phyloP scores from a whole-genome alignment of 371 early-diverging fungal species.

The Mucor plumbeus region DNA sequence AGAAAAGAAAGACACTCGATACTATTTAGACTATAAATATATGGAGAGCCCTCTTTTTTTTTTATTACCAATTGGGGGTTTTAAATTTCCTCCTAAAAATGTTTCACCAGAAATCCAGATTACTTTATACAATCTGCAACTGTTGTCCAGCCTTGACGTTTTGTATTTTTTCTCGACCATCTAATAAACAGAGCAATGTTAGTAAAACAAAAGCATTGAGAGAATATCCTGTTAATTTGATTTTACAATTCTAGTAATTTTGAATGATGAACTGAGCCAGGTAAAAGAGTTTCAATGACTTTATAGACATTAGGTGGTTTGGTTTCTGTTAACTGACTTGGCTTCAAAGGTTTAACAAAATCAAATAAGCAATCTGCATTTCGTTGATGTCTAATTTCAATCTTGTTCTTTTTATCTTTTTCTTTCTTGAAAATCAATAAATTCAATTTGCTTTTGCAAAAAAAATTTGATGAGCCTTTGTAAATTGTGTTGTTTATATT shows the following conservation, averaged over 20 bases:
- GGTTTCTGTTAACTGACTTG: conserved; percentile 66
- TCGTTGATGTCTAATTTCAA: conserved; percentile 91
- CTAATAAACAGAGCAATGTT: conserved; percentile 26
- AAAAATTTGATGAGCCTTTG: conserved; percentile 67
- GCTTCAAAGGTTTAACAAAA: conserved; percentile 74
- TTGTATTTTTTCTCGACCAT: conserved; percentile 54
- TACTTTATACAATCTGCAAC: conserved; percentile 23
- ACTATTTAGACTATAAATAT: neutral
- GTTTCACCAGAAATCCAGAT: conserved; percentile 14
- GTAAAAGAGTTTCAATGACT: conserved; percentile 89
- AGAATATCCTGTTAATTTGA: no score
- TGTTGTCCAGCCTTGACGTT: conserved; percentile 61
- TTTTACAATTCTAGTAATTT: conserved; percentile 76
- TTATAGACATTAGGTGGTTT: conserved; percentile 86
- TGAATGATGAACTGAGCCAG: conserved; percentile 75
- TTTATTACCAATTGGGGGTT: neutral
- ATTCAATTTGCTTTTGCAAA: conserved; percentile 84
- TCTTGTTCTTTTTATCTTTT: conserved; percentile 59
- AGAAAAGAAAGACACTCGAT: neutral
- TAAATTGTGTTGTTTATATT: conserved; percentile 81
- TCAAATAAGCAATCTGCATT: conserved; percentile 94
- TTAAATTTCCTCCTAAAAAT: neutral
- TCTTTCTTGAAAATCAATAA: conserved; percentile 89
- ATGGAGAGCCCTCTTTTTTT: neutral
- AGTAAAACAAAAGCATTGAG: no score